Base-by-base conservation (phyloP, 306 rosid genomes). In the Canavalia gladiata region DNA sequence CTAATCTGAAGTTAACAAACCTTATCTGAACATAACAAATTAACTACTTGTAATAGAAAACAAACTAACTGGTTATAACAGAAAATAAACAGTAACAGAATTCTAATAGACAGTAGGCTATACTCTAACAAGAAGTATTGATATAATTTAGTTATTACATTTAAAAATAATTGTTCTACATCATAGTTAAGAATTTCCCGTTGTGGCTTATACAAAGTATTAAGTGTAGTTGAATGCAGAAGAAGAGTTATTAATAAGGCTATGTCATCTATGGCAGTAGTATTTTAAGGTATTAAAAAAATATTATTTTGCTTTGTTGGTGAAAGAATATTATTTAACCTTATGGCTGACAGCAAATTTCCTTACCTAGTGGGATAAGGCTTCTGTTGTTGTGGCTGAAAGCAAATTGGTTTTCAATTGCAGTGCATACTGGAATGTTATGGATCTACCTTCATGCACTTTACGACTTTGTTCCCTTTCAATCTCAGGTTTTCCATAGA, bases 401-500 rank as follows among this genome's bases (percentile, higher is more conserved):
- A 37, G 41, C 41, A 37, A 37, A 4, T 37, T 37, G 4, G 41
- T 37, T 37, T 37, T 37, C 41, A 4, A 37, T 77, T 62, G 74
- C 71, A 65, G 71, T 29, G 13, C 33, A 58, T 76, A 73, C 67
- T 84, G 77, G 69, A 77, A 56, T 77, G 65, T 62, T 37, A 68
- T 68, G 74, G 47, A n/a, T 59, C 58, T 59, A 71, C 8, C 56
- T 70, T 86, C 77, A 29, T 54, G 49, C 35, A 25, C 50, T 45
- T 55, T 65, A 59, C 59, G 77, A 85, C 55, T 42, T 69, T 68
- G 9, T 78, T 66, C 72, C 66, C 65, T 75, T 85, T 86, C 77
- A 81, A 77, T 78, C 60, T 74, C 84, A 95, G 99, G 99, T 95
- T 52, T 95, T 95, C 90, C 97, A 94, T 86, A 88, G 96, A 91